These are phyloP conservation scores for Cucumis sativus DNA, from an alignment of 306 rosid species.

Conservation along the genomic window Cucumber_9930_V3 NC_026659.2:21781001-21781500, in stretches of 20 bases:
- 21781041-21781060: slow-evolving; percentile 73
- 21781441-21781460: neutral
- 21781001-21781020: neutral
- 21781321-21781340: slow-evolving; percentile 72
- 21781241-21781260: slow-evolving; percentile 93
- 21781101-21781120: slow-evolving; percentile 99
- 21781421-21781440: neutral
- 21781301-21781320: slow-evolving; percentile 74
- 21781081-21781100: slow-evolving; percentile 88
- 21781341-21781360: slow-evolving; percentile 89
- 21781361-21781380: slow-evolving; percentile 39
- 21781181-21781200: neutral
- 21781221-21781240: slow-evolving; percentile 93
- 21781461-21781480: neutral
- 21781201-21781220: neutral
- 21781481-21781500: neutral
- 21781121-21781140: slow-evolving; percentile 59
- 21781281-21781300: slow-evolving; percentile 65
- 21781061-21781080: slow-evolving; percentile 99
- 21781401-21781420: neutral
- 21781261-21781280: slow-evolving; percentile 84
- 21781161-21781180: neutral
- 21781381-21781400: neutral
- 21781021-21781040: slow-evolving; percentile 87
- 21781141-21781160: slow-evolving; percentile 45